phyloP scores from a whole-genome alignment of 1,284 basidiomycete species.

The Pseudozyma hubeiensis region DNA sequence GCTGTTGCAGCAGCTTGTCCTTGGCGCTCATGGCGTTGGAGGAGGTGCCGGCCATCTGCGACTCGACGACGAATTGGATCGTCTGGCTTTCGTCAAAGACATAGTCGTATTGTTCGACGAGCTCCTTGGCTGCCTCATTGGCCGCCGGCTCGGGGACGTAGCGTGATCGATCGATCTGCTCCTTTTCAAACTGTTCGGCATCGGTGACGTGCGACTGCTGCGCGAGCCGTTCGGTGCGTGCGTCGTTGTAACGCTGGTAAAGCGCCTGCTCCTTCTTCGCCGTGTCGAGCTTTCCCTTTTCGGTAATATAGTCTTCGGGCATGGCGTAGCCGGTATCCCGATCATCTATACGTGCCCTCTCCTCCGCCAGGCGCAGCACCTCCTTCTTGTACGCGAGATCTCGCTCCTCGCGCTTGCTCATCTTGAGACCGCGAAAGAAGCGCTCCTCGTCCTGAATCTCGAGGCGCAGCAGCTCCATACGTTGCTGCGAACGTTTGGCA shows the following conservation, averaged over 20 bases:
- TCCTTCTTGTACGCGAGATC: constrained; percentile 94
- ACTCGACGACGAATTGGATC: constrained; percentile 93
- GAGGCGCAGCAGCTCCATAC: constrained; percentile 89
- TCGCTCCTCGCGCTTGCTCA: constrained; percentile 83
- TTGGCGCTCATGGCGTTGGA: constrained; percentile 77
- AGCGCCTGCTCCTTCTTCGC: constrained; percentile 94
- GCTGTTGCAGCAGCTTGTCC: constrained; percentile 84
- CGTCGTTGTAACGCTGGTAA: constrained; percentile 85
- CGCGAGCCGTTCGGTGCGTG: constrained; percentile 73
- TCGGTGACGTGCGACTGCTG: constrained; percentile 88
- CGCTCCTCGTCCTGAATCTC: constrained; percentile 74
- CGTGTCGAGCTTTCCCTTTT: constrained; percentile 97
- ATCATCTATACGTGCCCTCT: constrained; percentile 92
- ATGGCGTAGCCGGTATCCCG: constrained; percentile 55
- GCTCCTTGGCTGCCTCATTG: constrained; percentile 69
- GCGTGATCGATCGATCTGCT: constrained; percentile 84
- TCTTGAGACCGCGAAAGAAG: constrained; percentile 65
- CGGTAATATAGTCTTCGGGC: constrained; percentile 87
- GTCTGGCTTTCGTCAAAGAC: constrained; percentile 98
- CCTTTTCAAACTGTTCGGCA: constrained; percentile 87
- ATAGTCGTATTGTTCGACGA: constrained; percentile 79
- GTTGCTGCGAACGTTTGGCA: constrained; percentile 93
- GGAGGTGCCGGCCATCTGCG: constrained; percentile 62
- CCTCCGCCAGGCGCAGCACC: constrained; percentile 89
- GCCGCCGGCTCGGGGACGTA: constrained; percentile 75